Evolutionary conservation across 78 protist genomes (phyloP).

Genomic region (Polysphondylium violaceum): DNA sequence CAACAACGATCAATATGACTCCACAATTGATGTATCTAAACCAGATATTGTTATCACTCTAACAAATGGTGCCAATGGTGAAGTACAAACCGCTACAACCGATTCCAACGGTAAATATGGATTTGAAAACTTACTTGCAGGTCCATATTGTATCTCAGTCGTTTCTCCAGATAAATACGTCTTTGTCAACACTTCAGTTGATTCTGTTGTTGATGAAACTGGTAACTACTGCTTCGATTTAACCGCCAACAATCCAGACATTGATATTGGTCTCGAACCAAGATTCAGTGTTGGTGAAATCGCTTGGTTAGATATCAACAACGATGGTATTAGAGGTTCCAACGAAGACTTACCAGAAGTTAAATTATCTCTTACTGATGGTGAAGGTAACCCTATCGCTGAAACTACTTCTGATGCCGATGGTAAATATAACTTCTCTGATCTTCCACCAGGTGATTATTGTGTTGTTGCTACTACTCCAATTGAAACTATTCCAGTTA

Average conservation of each 20-base stretch:
- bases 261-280: neutral
- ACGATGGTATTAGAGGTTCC: constrained; percentile 3
- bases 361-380: neutral
- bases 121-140: constrained; percentile 18
- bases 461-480: constrained; percentile 7
- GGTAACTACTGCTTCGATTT: neutral
- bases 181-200: neutral
- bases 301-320: constrained; percentile 1
- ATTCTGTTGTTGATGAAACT: neutral
- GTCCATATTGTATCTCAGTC: constrained; percentile 1
- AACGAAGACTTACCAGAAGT: neutral
- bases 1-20: neutral
- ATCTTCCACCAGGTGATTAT: neutral
- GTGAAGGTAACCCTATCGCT: neutral
- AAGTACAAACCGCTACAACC: neutral
- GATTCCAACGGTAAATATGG: constrained; percentile 11
- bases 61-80: neutral
- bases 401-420: neutral
- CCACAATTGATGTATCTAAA: neutral
- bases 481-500: constrained; percentile 1
- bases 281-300: neutral
- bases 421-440: constrained; percentile 15
- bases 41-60: neutral
- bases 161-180: neutral
- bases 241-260: neutral